Conservation (phyloP, 352 stramenopile genomes). For the Globisporangium canariense region DNA sequence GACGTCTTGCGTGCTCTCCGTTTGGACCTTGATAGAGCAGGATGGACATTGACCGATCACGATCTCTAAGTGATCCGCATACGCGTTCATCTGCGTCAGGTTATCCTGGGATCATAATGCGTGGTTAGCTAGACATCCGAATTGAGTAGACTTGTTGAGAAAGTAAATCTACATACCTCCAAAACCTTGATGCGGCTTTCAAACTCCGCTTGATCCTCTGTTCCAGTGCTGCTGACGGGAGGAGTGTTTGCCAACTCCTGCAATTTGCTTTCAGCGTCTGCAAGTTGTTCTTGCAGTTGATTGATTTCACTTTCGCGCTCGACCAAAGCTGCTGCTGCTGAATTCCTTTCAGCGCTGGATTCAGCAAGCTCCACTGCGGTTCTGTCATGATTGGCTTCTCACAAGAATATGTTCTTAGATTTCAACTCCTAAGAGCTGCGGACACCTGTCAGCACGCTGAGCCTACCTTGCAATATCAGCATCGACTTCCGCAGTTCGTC, state of each 20-base stretch:
- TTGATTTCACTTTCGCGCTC: slow-evolving; percentile 34
- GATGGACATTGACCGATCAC: slow-evolving; percentile 66
- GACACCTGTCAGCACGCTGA: background rate
- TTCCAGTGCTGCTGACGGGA: slow-evolving; percentile 17
- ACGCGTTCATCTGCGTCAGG: slow-evolving; percentile 71
- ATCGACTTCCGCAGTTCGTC: slow-evolving; percentile 8
- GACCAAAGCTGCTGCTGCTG: slow-evolving; percentile 19
- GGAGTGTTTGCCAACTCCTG: slow-evolving; percentile 11
- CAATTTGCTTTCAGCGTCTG: slow-evolving; percentile 18
- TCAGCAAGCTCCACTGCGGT: slow-evolving; percentile 23
- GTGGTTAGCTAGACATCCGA: background rate
- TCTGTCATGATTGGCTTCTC: slow-evolving; percentile 29
- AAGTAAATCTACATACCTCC: slow-evolving; percentile 35
- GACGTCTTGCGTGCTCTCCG: slow-evolving; percentile 54
- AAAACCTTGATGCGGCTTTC: slow-evolving; percentile 53
- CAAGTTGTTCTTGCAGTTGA: slow-evolving; percentile 32
- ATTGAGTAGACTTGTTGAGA: background rate
- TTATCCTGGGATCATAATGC: slow-evolving; percentile 44
- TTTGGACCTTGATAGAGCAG: slow-evolving; percentile 72
- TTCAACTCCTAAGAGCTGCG: background rate
- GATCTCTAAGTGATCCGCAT: slow-evolving; percentile 75
- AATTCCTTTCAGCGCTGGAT: slow-evolving; percentile 8
- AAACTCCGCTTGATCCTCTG: slow-evolving; percentile 23
- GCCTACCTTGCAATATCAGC: slow-evolving; percentile 12
- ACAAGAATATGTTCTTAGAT: background rate